Evolutionary conservation across 352 stramenopile species (phyloP).

Genomic region (Phytophthora citrophthora): DNA sequence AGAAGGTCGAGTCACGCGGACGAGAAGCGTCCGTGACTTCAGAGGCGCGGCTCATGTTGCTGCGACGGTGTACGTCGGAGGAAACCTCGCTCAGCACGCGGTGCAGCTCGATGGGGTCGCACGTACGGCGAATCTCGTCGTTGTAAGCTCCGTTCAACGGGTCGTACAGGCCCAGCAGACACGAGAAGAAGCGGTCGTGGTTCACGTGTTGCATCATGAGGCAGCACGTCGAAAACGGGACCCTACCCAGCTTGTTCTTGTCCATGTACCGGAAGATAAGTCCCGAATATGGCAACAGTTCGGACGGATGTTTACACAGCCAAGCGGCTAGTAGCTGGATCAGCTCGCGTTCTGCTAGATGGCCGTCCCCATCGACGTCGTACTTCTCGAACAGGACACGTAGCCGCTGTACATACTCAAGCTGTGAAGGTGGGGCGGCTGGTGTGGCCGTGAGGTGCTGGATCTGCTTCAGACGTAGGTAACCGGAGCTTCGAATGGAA

Average conservation of each 20-base stretch:
- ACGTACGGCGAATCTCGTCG: conserved; percentile 71
- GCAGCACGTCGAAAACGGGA: conserved; percentile 85
- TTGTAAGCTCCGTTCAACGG: conserved; percentile 76
- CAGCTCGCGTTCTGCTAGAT: conserved; percentile 73
- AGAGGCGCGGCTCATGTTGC: conserved; percentile 46
- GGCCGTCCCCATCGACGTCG: conserved; percentile 66
- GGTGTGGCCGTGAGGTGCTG: conserved; percentile 69
- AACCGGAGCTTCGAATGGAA: conserved; percentile 73
- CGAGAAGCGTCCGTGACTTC: conserved; percentile 45
- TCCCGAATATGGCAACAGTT: conserved; percentile 77
- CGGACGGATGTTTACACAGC: conserved; percentile 84
- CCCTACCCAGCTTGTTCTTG: conserved; percentile 80
- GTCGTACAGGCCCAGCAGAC: conserved; percentile 84
- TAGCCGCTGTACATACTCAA: conserved; percentile 86
- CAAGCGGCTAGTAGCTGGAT: conserved; percentile 82
- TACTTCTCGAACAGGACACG: conserved; percentile 84
- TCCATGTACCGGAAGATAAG: conserved; percentile 92
- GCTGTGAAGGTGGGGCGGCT: conserved; percentile 67
- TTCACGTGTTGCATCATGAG: conserved; percentile 90
- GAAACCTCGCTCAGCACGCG: conserved; percentile 81
- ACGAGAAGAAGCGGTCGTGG: conserved; percentile 90
- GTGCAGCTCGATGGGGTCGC: conserved; percentile 68
- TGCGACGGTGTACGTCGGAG: conserved; percentile 62
- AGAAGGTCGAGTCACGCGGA: conserved; percentile 78
- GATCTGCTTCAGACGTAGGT: conserved; percentile 83